Evolutionary conservation across 1,284 basidiomycete genomes (phyloP).

Genomic region (Blastosporella zonata): DNA sequence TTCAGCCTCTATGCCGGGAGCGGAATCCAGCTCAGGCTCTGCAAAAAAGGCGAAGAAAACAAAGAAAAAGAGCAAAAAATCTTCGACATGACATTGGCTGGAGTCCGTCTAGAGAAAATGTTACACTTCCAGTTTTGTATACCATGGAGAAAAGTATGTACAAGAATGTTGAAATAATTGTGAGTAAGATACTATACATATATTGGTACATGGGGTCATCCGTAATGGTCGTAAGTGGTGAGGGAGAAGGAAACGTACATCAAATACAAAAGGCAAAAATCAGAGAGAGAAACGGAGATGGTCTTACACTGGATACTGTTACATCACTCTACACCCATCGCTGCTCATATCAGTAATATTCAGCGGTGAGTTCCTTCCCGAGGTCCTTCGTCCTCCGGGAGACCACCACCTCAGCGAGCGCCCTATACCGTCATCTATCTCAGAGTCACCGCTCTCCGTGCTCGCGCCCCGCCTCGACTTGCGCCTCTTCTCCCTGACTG

Average conservation of each 20-base stretch:
- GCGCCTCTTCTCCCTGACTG: slow-evolving; percentile 58
- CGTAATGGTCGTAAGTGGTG: neutral
- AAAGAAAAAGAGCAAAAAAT: slow-evolving; percentile 25
- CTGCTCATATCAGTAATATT: slow-evolving; percentile 32
- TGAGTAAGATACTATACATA: neutral
- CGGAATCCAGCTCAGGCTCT: slow-evolving; percentile 9
- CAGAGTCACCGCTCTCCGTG: slow-evolving; percentile 25
- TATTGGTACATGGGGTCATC: slow-evolving; percentile 1
- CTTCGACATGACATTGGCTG: slow-evolving; percentile 1
- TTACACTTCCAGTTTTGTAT: neutral
- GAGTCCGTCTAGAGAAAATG: neutral
- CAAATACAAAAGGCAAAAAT: slow-evolving; percentile 11
- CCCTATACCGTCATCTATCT: slow-evolving; percentile 13
- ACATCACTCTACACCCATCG: slow-evolving; percentile 43
- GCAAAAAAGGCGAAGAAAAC: slow-evolving; percentile 24
- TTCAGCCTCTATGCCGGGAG: slow-evolving; percentile 8
- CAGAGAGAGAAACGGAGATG: slow-evolving; percentile 10
- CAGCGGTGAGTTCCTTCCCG: slow-evolving; percentile 36
- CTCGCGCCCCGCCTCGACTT: slow-evolving; percentile 44
- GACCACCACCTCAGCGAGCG: slow-evolving; percentile 40
- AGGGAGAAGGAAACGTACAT: neutral
- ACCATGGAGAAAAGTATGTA: neutral
- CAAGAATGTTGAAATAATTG: neutral
- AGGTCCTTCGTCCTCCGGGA: slow-evolving; percentile 33
- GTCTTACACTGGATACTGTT: slow-evolving; percentile 19